These are phyloP conservation scores for Epichloe amarillans DNA, from an alignment of 2,329 filamentous ascomycete species.

Conservation along the genomic window DNA sequence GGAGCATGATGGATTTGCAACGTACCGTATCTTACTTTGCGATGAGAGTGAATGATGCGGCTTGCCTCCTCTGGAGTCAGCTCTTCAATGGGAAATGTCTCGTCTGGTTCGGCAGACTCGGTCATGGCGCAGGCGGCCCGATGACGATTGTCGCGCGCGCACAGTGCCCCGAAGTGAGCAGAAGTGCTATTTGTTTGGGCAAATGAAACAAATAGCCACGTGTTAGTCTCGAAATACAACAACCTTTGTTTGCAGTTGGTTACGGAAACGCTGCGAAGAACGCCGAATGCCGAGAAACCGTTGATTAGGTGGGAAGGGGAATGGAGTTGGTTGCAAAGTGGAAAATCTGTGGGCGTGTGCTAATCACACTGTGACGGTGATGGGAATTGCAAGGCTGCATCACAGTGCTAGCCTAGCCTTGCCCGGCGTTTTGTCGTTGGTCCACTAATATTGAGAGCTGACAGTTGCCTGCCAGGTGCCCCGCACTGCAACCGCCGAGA, in stretches of 20 bases:
- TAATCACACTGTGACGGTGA: not conserved
- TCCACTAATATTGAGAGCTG: not conserved
- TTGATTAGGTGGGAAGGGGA: constrained; percentile 9
- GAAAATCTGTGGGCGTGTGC: not conserved
- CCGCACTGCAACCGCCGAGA: not conserved
- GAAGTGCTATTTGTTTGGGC: not conserved
- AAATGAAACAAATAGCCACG: not conserved
- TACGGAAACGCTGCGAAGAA: constrained; percentile 16
- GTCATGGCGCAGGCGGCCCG: constrained; percentile 22
- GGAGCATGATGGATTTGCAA: constrained; percentile 4
- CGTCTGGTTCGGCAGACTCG: constrained; percentile 30
- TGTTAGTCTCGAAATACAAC: not conserved
- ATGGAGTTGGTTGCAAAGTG: not conserved
- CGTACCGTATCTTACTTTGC: constrained; percentile 56
- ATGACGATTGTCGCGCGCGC: not conserved
- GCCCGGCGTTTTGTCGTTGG: not conserved
- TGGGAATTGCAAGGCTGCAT: not conserved
- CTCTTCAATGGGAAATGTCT: constrained; percentile 36
- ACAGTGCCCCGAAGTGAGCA: not conserved
- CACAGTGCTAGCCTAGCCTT: not conserved
- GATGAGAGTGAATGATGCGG: constrained; percentile 55
- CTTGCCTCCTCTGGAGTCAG: constrained; percentile 52
- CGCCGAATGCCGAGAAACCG: constrained; percentile 24
- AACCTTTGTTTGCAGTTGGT: constrained; percentile 4
- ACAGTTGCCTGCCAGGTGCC: not conserved